Conservation (phyloP, 2,329 filamentous ascomycete species). For the Paecilomyces variotii region DNA sequence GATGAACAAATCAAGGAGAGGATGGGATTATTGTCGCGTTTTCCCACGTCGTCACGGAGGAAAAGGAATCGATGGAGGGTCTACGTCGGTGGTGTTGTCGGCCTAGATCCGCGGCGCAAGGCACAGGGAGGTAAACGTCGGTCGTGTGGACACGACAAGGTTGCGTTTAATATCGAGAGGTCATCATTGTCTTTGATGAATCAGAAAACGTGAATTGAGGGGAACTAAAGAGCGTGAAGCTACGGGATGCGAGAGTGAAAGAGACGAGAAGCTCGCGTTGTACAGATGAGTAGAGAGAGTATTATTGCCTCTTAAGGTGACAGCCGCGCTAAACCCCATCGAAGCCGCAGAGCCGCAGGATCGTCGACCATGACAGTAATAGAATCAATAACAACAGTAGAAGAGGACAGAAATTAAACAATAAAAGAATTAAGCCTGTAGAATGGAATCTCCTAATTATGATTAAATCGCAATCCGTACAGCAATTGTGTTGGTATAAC, state of each 20-base stretch:
- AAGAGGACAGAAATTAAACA: not conserved
- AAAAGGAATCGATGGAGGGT: not conserved
- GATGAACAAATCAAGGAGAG: not conserved
- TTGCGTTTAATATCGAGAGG: not conserved
- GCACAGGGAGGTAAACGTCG: not conserved
- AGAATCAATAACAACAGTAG: not conserved
- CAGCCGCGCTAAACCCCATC: not conserved
- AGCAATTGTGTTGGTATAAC: not conserved
- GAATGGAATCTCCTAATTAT: not conserved
- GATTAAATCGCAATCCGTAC: not conserved
- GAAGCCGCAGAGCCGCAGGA: not conserved
- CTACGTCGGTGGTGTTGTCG: not conserved
- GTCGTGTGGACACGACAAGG: not conserved
- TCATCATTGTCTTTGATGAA: not conserved
- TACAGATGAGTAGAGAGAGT: not conserved
- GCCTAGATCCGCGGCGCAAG: not conserved
- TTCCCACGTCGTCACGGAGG: not conserved
- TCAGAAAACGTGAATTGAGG: not conserved
- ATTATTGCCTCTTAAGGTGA: not conserved
- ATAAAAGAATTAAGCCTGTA: not conserved
- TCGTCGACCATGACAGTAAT: not conserved
- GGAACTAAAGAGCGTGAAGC: not conserved
- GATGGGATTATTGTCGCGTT: not conserved
- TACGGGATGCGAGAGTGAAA: not conserved
- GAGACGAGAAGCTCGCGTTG: not conserved